Percentiles rank a stretch among this genome's conserved stretches.
Evolutionary conservation across 441 rosid species (phyloP).

Genomic region (Gossypium davidsonii): DNA sequence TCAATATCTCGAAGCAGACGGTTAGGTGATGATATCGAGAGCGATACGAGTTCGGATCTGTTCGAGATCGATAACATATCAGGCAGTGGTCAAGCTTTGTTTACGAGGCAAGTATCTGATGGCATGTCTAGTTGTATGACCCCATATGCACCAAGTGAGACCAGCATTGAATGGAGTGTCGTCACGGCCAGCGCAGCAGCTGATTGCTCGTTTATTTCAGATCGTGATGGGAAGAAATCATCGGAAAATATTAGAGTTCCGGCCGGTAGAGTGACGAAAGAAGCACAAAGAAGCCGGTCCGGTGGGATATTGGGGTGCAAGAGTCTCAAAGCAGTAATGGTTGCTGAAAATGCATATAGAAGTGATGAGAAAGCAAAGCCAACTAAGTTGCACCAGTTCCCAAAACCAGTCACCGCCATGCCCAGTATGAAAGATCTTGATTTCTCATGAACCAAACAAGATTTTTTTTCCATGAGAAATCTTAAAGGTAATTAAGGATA

Average conservation of each 20-base stretch:
- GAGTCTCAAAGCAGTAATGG: conserved; percentile 52
- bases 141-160: conserved; percentile 51
- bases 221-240: conserved; percentile 35
- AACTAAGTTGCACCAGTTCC: conserved; percentile 26
- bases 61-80: conserved; percentile 79
- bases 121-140: conserved; percentile 31
- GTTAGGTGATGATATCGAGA: conserved; percentile 44
- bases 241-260: conserved; percentile 14
- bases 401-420: conserved; percentile 16
- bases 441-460: conserved; percentile 28
- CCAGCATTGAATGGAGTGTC: conserved; percentile 78
- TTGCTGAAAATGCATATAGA: conserved; percentile 43
- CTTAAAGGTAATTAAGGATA: not conserved
- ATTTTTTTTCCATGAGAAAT: not conserved
- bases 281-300: conserved; percentile 21
- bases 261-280: conserved; percentile 18
- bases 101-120: conserved; percentile 28
- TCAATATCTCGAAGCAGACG: conserved; percentile 30
- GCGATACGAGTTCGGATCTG: conserved; percentile 80
- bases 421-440: conserved; percentile 34
- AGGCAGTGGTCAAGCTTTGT: conserved; percentile 24
- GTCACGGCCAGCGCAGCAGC: conserved; percentile 75
- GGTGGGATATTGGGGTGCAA: conserved; percentile 54
- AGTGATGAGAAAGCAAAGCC: conserved; percentile 27
- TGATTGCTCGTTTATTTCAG: conserved; percentile 48